These are phyloP conservation scores for Pugionium dolabratum DNA, from an alignment of 345 rosid genomes.

Conservation along the genomic window DNA sequence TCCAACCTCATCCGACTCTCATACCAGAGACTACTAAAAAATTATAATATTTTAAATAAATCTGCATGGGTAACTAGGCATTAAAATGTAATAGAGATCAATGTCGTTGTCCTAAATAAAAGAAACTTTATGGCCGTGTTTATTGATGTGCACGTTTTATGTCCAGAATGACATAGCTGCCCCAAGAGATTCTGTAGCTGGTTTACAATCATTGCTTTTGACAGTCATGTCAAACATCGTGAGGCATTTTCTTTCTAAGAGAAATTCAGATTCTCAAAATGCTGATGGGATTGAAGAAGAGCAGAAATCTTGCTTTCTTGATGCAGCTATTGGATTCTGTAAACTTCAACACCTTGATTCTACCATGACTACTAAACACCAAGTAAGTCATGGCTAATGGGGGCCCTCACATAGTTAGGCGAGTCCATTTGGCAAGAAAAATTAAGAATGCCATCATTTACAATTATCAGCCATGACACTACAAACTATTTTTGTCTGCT, in stretches of 20 bases:
- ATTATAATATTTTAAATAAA: not conserved
- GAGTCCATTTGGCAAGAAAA: not conserved
- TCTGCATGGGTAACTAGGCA: slow-evolving; percentile 7
- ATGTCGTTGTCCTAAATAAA: slow-evolving; percentile 6
- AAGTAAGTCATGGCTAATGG: slow-evolving; percentile 50
- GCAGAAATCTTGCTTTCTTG: slow-evolving; percentile 66
- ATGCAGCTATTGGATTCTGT: slow-evolving; percentile 87
- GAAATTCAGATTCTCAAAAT: slow-evolving; percentile 45
- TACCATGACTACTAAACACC: slow-evolving; percentile 62
- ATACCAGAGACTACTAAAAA: not conserved
- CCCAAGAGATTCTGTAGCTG: slow-evolving; percentile 52
- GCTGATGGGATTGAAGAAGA: slow-evolving; percentile 63
- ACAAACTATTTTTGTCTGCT: slow-evolving; percentile 26
- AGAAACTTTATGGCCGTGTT: slow-evolving; percentile 5
- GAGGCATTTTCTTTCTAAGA: slow-evolving; percentile 62
- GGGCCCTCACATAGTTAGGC: slow-evolving; percentile 21
- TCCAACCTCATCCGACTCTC: slow-evolving; percentile 9
- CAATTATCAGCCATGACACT: slow-evolving; percentile 12
- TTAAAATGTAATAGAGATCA: slow-evolving; percentile 14
- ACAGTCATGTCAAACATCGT: slow-evolving; percentile 74
- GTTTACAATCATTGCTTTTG: slow-evolving; percentile 75
- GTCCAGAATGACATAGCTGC: slow-evolving; percentile 56
- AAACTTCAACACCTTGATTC: slow-evolving; percentile 84
- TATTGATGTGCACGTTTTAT: slow-evolving; percentile 29
- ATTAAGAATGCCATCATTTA: too few species aligned